phyloP scores from a whole-genome alignment of 768 basidiomycete genomes.

The Russula earlei region DNA sequence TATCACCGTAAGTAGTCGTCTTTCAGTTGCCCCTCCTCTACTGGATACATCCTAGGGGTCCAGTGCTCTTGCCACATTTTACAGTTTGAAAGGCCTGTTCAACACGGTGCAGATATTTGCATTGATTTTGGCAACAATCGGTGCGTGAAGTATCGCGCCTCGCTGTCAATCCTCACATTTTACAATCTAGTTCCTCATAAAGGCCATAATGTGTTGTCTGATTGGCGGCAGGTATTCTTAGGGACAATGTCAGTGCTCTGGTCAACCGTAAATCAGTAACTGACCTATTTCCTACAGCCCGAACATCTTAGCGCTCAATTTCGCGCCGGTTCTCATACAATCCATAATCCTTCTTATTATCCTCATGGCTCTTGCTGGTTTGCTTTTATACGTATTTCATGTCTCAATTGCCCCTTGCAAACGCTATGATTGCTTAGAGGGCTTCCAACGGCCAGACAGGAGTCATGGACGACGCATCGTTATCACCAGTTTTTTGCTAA shows the following conservation, averaged over 20 bases:
- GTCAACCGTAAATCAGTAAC: neutral
- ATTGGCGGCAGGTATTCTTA: slow-evolving; percentile 52
- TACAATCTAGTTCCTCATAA: slow-evolving; percentile 33
- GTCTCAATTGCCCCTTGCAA: slow-evolving; percentile 40
- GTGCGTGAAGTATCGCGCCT: slow-evolving; percentile 27
- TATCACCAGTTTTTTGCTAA: slow-evolving; percentile 54
- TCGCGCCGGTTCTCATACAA: slow-evolving; percentile 49
- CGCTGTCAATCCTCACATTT: neutral
- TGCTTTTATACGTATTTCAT: slow-evolving; percentile 51
- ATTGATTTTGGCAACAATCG: slow-evolving; percentile 55
- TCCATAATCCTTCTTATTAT: slow-evolving; percentile 52
- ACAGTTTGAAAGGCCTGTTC: slow-evolving; percentile 59
- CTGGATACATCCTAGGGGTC: slow-evolving; percentile 42
- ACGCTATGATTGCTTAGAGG: slow-evolving; percentile 43
- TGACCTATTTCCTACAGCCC: slow-evolving; percentile 36
- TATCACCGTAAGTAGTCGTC: slow-evolving; percentile 36
- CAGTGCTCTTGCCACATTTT: slow-evolving; percentile 56
- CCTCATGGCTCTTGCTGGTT: slow-evolving; percentile 44
- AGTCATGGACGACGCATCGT: slow-evolving; percentile 45
- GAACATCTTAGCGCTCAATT: slow-evolving; percentile 65
- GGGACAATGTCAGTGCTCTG: slow-evolving; percentile 49
- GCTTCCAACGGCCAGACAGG: slow-evolving; percentile 38
- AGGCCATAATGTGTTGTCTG: slow-evolving; percentile 30
- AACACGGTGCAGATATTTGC: slow-evolving; percentile 68
- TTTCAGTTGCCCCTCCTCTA: neutral